phyloP scores from a whole-genome alignment of 73 alveolate species.

The Paramecium tetraurelia region DNA sequence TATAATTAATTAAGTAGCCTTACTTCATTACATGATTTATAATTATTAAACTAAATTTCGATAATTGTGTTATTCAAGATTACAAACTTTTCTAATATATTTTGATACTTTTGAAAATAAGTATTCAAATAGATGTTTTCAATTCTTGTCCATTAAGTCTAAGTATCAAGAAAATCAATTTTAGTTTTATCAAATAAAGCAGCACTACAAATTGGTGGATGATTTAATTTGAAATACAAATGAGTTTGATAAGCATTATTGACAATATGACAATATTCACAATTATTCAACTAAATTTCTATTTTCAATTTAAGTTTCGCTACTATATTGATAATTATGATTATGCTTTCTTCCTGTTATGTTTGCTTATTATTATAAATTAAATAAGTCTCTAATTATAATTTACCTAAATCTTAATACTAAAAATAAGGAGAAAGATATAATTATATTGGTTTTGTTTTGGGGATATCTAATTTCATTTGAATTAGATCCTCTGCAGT shows the following conservation, averaged over 20 bases:
- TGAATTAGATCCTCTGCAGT: not conserved
- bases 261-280: not conserved
- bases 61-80: not conserved
- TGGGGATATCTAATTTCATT: not conserved
- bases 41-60: not conserved
- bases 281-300: not conserved
- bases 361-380: not conserved
- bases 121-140: not conserved
- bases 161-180: not conserved
- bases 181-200: not conserved
- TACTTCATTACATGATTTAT: not conserved
- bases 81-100: not conserved
- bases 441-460: not conserved
- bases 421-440: not conserved
- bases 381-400: not conserved
- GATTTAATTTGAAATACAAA: not conserved
- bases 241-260: not conserved
- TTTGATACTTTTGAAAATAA: not conserved
- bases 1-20: not conserved
- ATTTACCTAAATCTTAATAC: not conserved
- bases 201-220: not conserved
- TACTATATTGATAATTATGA: not conserved
- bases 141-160: not conserved
- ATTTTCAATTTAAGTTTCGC: not conserved
- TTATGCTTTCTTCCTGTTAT: not conserved